These are phyloP conservation scores for Xylaria sp. DNA, from an alignment of 2,329 filamentous ascomycete species.

Conservation along the genomic window DNA sequence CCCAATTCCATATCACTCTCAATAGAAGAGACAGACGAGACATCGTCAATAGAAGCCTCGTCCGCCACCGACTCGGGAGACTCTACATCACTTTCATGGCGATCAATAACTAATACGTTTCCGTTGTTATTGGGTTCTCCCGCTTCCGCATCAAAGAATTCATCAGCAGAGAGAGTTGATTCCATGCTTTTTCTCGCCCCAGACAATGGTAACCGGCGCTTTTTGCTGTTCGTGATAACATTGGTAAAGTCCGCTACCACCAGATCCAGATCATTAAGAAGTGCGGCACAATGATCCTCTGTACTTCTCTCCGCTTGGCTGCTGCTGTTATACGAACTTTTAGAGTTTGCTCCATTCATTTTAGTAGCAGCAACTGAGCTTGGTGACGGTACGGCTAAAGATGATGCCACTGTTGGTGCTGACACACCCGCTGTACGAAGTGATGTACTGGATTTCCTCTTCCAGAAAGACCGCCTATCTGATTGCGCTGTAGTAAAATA, in stretches of 20 bases:
- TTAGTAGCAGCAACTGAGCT: constrained; percentile 49
- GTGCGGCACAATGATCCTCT: constrained; percentile 82
- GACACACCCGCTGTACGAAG: constrained; percentile 54
- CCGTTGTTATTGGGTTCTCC: constrained; percentile 65
- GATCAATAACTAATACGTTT: constrained; percentile 77
- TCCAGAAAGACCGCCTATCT: constrained; percentile 88
- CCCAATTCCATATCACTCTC: constrained; percentile 67
- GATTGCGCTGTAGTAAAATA: constrained; percentile 59
- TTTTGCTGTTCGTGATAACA: constrained; percentile 81
- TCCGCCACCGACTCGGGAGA: constrained; percentile 65
- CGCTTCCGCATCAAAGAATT: constrained; percentile 93
- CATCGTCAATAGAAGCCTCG: constrained; percentile 63
- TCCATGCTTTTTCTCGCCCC: constrained; percentile 76
- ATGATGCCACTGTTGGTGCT: constrained; percentile 53
- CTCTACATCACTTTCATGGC: constrained; percentile 76
- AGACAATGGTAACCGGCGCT: constrained; percentile 70
- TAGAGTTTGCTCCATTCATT: constrained; percentile 47
- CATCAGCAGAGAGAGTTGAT: constrained; percentile 79
- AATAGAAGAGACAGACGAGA: constrained; percentile 68
- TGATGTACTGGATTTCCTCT: constrained; percentile 77
- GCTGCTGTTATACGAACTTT: constrained; percentile 52
- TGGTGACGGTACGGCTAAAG: constrained; percentile 57
- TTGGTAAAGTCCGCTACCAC: constrained; percentile 85
- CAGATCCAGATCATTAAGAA: constrained; percentile 85
- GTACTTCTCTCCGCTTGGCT: constrained; percentile 70